Base-by-base conservation (phyloP, 805 yeast genomes). In the Candida pini region DNA sequence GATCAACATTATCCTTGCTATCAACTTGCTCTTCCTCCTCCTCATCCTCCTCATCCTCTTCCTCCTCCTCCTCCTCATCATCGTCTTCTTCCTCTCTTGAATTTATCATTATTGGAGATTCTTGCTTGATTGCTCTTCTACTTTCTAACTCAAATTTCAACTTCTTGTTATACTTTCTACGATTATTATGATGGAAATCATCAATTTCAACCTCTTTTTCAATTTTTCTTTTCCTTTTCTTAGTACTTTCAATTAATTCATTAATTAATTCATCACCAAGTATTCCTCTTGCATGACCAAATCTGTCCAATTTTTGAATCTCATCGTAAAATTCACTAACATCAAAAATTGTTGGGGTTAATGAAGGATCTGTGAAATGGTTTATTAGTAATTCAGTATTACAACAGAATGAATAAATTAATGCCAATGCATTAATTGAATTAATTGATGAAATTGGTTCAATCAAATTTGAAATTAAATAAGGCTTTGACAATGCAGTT, bases 401-500 rank as follows among this genome's bases (percentile, higher is more conserved):
- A 3, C 48, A 39, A 31, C 61, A 56, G 32, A 56, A 54, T 2
- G 53, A 45, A 35, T 52, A 57, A 4, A 58, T 42, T 9, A 56
- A 32, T 1, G 54, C 35, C 20, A 58, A 35, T 15, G 56, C 30
- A 36, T 58, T 58, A n/a, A 57, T 36, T 3, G 58, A 56, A 33
- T 56, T 51, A 22, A 53, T 49, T 3, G 40, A 24, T 13, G 45
- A 41, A 15, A 35, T 35, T 6, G 58, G 57, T 24, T 50, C 55
- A 28, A 56, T 48, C 23, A 57, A 19, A 19, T 41, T 44, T 4
- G 43, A 21, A 14, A 41, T 45, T 2, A 37, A 17, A 25, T 43
- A 47, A 5, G 63, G 63, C n/a, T 38, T 41, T 27, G 44, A 48
- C 23, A 57, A 35, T 1, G 60, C 45, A 12, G 52, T 40, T 35